Percentiles rank a stretch among this genome's conserved stretches.
Conservation (phyloP, 1,284 basidiomycete genomes). For the Pterulicium gracile region DNA sequence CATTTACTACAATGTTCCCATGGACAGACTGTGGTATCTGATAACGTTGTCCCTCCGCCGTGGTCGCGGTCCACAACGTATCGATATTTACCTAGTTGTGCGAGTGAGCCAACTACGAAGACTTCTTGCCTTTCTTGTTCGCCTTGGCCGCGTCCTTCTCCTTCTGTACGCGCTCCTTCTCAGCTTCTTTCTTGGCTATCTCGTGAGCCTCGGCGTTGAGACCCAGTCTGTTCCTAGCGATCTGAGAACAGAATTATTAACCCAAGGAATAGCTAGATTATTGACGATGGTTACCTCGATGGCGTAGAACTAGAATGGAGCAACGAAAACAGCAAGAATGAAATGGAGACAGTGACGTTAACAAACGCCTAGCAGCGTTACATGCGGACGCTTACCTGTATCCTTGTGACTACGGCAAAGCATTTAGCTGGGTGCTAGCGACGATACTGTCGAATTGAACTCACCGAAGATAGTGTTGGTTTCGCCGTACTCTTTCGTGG, state of each 20-base stretch:
- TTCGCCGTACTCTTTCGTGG: conserved; percentile 80
- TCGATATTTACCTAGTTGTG: too few relatives aligned
- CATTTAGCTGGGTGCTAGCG: conserved; percentile 9
- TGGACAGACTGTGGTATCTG: too few relatives aligned
- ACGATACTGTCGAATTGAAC: too few relatives aligned
- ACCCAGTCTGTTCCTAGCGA: conserved; percentile 85
- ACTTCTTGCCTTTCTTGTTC: conserved; percentile 20
- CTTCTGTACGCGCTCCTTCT: conserved; percentile 45
- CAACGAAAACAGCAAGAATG: conserved; percentile 2
- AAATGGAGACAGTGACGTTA: background rate
- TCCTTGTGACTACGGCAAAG: conserved; percentile 47
- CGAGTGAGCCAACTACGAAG: too few relatives aligned
- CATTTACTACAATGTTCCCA: too few relatives aligned
- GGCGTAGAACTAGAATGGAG: conserved; percentile 66
- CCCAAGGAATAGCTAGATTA: conserved; percentile 1
- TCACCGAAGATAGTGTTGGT: conserved; percentile 91
- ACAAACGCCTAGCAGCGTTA: background rate
- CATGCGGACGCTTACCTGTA: conserved; percentile 41
- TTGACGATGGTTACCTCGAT: conserved; percentile 52
- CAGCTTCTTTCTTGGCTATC: conserved; percentile 60
- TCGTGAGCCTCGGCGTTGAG: conserved; percentile 88
- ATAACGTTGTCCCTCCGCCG: too few relatives aligned
- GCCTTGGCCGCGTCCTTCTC: conserved; percentile 31
- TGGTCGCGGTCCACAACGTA: too few relatives aligned
- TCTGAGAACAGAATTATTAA: conserved; percentile 37